Evolutionary conservation across 208 protist species (phyloP).

Genomic region (Trypanosoma lewisi): DNA sequence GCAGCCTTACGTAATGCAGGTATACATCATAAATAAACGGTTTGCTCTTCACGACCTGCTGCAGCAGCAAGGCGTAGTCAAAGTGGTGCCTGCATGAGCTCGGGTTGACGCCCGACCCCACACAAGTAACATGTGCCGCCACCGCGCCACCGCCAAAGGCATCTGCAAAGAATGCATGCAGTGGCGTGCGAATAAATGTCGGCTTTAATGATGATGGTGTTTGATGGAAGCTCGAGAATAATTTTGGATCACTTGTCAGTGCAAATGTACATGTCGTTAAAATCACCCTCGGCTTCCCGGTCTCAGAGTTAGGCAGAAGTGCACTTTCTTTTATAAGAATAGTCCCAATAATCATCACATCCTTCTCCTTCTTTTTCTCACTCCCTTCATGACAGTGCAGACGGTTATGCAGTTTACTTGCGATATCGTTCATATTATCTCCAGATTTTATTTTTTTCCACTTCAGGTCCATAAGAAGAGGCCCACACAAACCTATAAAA

Average conservation of each 20-base stretch:
- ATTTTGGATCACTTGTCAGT: not conserved
- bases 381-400: not conserved
- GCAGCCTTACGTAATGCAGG: not conserved
- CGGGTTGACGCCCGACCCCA: not conserved
- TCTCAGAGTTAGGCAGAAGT: not conserved
- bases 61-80: not conserved
- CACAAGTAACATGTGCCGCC: slow-evolving; percentile 1
- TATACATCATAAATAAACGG: not conserved
- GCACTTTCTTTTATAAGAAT: not conserved
- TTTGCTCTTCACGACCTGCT: not conserved
- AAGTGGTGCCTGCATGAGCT: not conserved
- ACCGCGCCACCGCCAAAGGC: not conserved
- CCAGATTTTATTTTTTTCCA: not conserved
- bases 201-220: not conserved
- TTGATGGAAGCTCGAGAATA: not conserved
- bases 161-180: not conserved
- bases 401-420: not conserved
- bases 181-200: too few species aligned
- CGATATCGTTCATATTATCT: not conserved
- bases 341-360: slow-evolving; percentile 3
- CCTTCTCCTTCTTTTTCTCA: too few species aligned
- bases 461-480: not conserved
- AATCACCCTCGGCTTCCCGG: not conserved
- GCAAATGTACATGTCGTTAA: not conserved
- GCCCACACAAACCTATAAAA: slow-evolving; percentile 5